Base-by-base conservation (phyloP, 192 early-diverging fungal genomes). In the Backusella tarrabulga region DNA sequence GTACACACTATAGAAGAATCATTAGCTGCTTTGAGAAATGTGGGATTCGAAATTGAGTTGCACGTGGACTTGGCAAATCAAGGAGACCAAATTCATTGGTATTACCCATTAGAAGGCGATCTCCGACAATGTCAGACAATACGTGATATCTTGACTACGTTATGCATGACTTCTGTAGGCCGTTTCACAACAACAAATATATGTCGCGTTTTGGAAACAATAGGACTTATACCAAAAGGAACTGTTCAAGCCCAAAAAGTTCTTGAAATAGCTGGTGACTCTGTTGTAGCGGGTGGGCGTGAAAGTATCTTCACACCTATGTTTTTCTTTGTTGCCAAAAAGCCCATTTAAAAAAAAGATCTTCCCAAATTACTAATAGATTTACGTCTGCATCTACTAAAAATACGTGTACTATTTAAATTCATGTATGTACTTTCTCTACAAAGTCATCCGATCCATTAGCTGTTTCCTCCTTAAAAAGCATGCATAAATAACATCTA, bases 261-360 rank as follows among this genome's bases (percentile, higher is more conserved):
- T 50, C 87, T 98, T 74, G 89, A 92, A 72, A 90, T 87, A 5
- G 97, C 92, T 23, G 91, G 93, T 7, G 93, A 96, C 81, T 84
- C 89, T 77, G 85, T 97, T 17, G 90, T 95, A 40, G 87, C 85
- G 40, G 95, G 95, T 72, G 97, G 90, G 17, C 87, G 88, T 76
- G 74, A 89, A 75, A 87, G 92, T 66, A 82, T 98, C 56, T 97
- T 98, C 76, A 98, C 97, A 8, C 97, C 96, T 76, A 98, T 98
- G 97, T 98, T 92, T 85, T 91, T 93, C 73, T 91, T 95, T 56
- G 89, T 91, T 72, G 92, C 89, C 9, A 86, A 86, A 71, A 93
- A 95, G 79, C 92, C 92, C 32, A 56, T 36, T 14, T 63, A 63
- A 29, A 63, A 63, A 63, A 63, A 52, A 74, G 40, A 26, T 71